Percentiles rank a stretch among this genome's conserved stretches.
Conservation (phyloP, 1,139 yeast genomes). For the Taphrina pruni region DNA sequence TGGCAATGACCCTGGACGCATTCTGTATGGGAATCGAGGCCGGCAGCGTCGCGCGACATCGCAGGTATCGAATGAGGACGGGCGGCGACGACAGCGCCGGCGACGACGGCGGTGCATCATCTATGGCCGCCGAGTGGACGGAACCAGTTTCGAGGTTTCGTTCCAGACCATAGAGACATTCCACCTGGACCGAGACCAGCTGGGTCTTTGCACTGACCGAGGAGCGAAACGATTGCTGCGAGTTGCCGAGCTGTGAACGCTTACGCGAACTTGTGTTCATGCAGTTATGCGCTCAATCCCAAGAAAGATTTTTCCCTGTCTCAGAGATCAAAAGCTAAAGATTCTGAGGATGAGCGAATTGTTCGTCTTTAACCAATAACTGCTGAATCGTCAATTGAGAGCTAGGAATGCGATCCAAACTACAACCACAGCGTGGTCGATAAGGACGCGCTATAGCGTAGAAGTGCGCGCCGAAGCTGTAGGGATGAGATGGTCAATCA, state of each 20-base stretch:
- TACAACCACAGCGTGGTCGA: no score
- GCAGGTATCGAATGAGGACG: slow-evolving; percentile 25
- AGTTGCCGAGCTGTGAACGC: background rate
- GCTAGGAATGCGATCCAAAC: no score
- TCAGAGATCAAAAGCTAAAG: no score
- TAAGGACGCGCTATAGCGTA: no score
- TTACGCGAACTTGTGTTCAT: slow-evolving; percentile 22
- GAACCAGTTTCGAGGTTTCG: background rate
- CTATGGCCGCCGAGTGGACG: background rate
- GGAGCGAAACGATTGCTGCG: background rate
- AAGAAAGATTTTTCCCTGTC: no score
- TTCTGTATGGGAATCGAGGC: slow-evolving; percentile 19
- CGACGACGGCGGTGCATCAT: background rate
- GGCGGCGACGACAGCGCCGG: slow-evolving; percentile 7
- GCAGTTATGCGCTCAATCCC: background rate
- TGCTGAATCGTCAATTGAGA: no score
- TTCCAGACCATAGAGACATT: slow-evolving; percentile 32
- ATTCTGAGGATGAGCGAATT: no score
- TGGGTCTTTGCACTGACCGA: slow-evolving; percentile 4
- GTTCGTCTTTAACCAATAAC: no score
- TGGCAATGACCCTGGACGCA: slow-evolving; percentile 38
- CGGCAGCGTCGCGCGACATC: slow-evolving; percentile 28
- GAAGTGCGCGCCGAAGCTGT: no score
- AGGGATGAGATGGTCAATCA: no score
- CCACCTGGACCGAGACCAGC: slow-evolving; percentile 27